Evolutionary conservation across 257 asterid species (phyloP), one percentile per base, ranked within the genome.

Genomic region (Apocynum venetum): DNA sequence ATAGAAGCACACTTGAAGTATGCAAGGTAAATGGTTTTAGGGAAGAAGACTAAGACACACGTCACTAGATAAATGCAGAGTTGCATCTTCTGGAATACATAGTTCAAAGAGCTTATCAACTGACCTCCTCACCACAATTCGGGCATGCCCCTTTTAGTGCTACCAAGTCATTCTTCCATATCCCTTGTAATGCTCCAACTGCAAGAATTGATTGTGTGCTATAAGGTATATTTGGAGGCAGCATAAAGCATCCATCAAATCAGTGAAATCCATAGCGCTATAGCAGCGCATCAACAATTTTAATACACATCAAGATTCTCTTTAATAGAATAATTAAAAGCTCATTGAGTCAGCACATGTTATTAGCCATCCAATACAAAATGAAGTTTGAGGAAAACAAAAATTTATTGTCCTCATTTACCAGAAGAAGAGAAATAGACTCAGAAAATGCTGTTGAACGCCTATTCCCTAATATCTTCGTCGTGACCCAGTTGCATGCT

Each of bases 51-150:
- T 4, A 44, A 53, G 31, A 70, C 51, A 69, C 49, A 13, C 38
- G 10, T 63, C 15, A 31, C 8, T 63, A 63, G 25, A 8, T 31
- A 63, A 35, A 35, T 31, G 68, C 44, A 31, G 4, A 35, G 31
- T 8, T n/a, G 9, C 51, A n/a, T 60, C 31, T 74, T 6, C 51
- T 36, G 63, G 48, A 63, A 35, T 38, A 14, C 36, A 5, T 46
- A 49, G 38, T 17, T 12, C 46, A 36, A 10, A 20, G 38, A 64
- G n/a, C 36, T 38, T 44, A 41, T 10, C 40, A 77, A 79, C 84
- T 85, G 79, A 93, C 99, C 97, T 96, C 96, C 83, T 96, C 98
- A 20, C 98, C 94, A 53, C 99, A 96, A 89, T 91, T 91, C 3
- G 99, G 99, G 83, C 99, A 96, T 38, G 82, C 87, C 59, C 99